Evolutionary conservation across 1,284 basidiomycete genomes (phyloP), one percentile per base, ranked within the genome.

Genomic region (Malassezia psittaci): DNA sequence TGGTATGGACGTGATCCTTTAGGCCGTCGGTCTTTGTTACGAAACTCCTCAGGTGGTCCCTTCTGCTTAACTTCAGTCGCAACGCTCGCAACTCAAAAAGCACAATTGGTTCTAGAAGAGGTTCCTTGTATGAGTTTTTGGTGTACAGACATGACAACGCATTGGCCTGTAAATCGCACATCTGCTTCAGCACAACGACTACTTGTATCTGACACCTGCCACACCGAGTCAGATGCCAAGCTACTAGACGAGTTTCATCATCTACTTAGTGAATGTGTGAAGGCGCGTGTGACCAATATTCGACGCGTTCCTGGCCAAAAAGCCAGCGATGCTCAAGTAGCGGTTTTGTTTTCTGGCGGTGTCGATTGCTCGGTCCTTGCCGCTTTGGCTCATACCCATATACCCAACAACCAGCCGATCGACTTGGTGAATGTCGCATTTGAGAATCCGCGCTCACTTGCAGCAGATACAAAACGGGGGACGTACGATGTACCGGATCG

Each of bases 401-500:
- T 69, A 3, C 60, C 66, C 80, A 37, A 87, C 90, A 70, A 40
- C 3, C 63, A 73, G 54, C 85, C 89, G 0, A 90, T 99, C 52
- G 93, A 99, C 67, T 78, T 99, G 0, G 78, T 99, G 19, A 98
- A 96, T 67, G 90, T 99, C 3, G 89, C 88, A 0, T 98, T 99
- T 64, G 88, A 94, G 71, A 94, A 94, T 68, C 88, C 89, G 10
- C 81, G 87, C 3, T 69, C 77, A 82, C 21, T 81, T 47, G 80
- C 65, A 57, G 77, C 59, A 24, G 58, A 63, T 1, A 71, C 33
- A 60, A 61, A 13, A 61, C 32, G 24, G 39, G 55, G 61, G 21
- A 70, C 64, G 3, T 82, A 79, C 61, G 73, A 77, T 63, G 91
- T 94, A 0, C 93, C 93, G 0, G 94, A 98, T 75, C 80, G 94